Evolutionary conservation across 441 rosid genomes (phyloP).

Genomic region (Gossypium gossypioides): DNA sequence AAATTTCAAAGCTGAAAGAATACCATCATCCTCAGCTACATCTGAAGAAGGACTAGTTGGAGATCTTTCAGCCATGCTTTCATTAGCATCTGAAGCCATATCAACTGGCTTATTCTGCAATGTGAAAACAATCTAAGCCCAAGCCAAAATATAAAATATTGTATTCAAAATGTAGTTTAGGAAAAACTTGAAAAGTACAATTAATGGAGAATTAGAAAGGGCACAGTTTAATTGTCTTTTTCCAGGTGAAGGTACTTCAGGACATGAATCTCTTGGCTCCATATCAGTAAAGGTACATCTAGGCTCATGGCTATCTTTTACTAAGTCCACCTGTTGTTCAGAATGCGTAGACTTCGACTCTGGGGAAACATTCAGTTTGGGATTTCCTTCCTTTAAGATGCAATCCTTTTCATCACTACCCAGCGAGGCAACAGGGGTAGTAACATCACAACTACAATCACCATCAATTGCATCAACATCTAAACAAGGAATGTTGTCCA

Average conservation of each 20-base stretch:
- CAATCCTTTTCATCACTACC: constrained; percentile 18
- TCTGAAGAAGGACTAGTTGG: constrained; percentile 46
- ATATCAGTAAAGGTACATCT: constrained; percentile 27
- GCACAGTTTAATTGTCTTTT: constrained; percentile 29
- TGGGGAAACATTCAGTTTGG: constrained; percentile 17
- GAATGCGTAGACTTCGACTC: constrained; percentile 24
- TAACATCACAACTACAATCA: constrained; percentile 29
- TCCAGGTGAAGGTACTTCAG: constrained; percentile 30
- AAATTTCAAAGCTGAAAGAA: constrained; percentile 13
- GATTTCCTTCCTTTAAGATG: constrained; percentile 23
- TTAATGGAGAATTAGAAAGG: constrained; percentile 37
- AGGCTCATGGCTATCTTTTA: constrained; percentile 25
- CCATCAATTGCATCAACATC: constrained; percentile 31
- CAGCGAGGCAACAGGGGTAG: constrained; percentile 4
- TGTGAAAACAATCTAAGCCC: constrained; percentile 12
- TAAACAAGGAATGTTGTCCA: constrained; percentile 23
- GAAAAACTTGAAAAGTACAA: constrained; percentile 33
- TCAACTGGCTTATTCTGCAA: constrained; percentile 49
- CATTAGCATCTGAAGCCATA: constrained; percentile 44
- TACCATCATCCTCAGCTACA: constrained; percentile 40
- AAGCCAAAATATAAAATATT: constrained; percentile 7
- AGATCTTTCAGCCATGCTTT: constrained; percentile 38
- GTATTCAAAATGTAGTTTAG: constrained; percentile 9
- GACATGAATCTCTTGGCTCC: constrained; percentile 25
- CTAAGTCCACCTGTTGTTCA: constrained; percentile 19